Conservation (phyloP, 352 stramenopile species). For the Phytopythium mirpurense region DNA sequence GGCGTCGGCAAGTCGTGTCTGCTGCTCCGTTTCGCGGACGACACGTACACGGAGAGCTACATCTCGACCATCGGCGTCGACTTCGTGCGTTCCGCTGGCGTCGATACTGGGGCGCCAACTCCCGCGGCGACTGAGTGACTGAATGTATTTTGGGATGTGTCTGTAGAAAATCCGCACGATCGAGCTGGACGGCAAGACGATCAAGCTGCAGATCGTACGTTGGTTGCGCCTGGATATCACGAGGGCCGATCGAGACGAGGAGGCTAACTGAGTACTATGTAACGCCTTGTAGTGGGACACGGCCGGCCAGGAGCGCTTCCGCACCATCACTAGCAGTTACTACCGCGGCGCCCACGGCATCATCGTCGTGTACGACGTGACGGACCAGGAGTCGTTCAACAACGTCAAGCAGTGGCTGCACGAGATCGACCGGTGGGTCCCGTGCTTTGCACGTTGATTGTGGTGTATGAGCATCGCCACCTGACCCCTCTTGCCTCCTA, state of each 20-base stretch:
- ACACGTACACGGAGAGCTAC: conserved; percentile 99
- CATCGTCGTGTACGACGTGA: conserved; percentile 99
- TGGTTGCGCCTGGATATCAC: not conserved
- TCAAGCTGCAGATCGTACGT: conserved; percentile 99
- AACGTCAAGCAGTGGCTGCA: conserved; percentile 99
- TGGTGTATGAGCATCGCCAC: no score
- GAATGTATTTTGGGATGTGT: conserved; percentile 4
- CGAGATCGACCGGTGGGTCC: conserved; percentile 81
- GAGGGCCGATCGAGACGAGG: no score
- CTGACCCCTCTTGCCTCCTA: not conserved
- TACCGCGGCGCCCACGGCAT: conserved; percentile 99
- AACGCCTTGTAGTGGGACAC: conserved; percentile 93
- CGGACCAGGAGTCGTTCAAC: conserved; percentile 96
- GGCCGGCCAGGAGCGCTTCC: conserved; percentile 99
- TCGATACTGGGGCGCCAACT: not conserved
- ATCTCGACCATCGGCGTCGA: conserved; percentile 99
- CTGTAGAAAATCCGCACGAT: conserved; percentile 98
- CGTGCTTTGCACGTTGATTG: no score
- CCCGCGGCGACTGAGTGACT: conserved; percentile 2
- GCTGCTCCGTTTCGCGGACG: conserved; percentile 98
- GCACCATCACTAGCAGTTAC: conserved; percentile 99
- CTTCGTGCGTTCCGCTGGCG: conserved; percentile 89
- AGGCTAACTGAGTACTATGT: conserved; percentile 1
- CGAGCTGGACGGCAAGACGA: conserved; percentile 98
- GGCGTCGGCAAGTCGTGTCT: conserved; percentile 98